Evolutionary conservation across 1,284 basidiomycete species (phyloP), one percentile per base, ranked within the genome.

Genomic region (Mycena sp.): DNA sequence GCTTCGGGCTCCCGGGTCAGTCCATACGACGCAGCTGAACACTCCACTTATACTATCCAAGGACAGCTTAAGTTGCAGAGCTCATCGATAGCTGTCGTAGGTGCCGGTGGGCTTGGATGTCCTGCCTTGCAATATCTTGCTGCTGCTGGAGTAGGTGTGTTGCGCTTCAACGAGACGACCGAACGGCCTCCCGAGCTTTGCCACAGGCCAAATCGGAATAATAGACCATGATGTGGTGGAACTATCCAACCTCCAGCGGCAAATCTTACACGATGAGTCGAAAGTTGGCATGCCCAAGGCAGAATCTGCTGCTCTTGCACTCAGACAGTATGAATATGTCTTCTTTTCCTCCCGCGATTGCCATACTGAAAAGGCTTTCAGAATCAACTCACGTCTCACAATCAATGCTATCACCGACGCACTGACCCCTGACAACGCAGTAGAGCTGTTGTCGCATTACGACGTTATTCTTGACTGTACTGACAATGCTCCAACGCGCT

Each of bases 81-180:
- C 6, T 87, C 95, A 0, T 89, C 89, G 3, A 89, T 98, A 0
- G 88, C 91, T 2, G 94, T 99, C 1, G 87, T 99, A 4, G 98
- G 98, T 19, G 97, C 96, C 2, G 98, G 98, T 0, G 98, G 97
- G 4, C 84, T 99, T 7, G 98, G 98, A 14, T 99, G 98, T 76
- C 97, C 98, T 40, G 93, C 94, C 12, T 81, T 99, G 40, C 95
- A 98, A 72, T 98, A 99, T 75, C 87, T 99, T 10, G 94, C 89
- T 7, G 92, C 95, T 7, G 92, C 94, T 14, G 98, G 98, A 30
- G 85, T 99, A 56, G 98, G 96, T 93, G 70, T 68, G 86, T 71
- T 28, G 16, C 28, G 28, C 46, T 48, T 37, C 48, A 48, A 51
- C n/a, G 38, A 16, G 30, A 29, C 23, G 26, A 46, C 37, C 35